Conservation (phyloP, 2,329 filamentous ascomycete genomes). For the Dryadomyces quercivorus region DNA sequence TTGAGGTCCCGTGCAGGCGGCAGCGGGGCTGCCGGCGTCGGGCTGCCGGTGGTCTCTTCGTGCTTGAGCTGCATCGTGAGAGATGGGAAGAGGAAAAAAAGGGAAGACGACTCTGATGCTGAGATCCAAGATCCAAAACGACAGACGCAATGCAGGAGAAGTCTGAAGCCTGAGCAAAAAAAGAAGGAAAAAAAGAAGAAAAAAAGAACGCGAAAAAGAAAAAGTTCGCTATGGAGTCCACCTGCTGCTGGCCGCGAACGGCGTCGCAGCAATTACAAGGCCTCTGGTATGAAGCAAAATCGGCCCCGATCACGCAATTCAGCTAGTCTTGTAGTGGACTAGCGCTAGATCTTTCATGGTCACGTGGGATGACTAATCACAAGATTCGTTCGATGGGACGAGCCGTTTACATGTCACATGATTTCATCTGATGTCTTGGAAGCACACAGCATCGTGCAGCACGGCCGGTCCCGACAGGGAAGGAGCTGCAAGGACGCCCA, state of each 20-base stretch:
- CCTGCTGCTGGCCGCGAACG: neutral
- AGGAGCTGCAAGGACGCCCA: too few relatives aligned
- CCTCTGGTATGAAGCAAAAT: neutral
- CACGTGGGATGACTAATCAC: constrained; percentile 5
- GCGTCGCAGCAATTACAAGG: too few relatives aligned
- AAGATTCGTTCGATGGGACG: too few relatives aligned
- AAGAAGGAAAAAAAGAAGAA: neutral
- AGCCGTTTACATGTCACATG: too few relatives aligned
- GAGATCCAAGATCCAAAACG: neutral
- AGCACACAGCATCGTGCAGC: too few relatives aligned
- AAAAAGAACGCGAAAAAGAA: neutral
- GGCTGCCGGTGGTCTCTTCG: constrained; percentile 13
- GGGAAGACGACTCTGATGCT: neutral
- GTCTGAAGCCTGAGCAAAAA: too few relatives aligned
- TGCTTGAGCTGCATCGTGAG: constrained; percentile 13
- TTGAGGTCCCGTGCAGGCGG: constrained; percentile 16
- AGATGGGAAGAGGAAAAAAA: neutral
- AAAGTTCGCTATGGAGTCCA: neutral
- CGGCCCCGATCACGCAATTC: constrained; percentile 14
- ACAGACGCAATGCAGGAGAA: too few relatives aligned
- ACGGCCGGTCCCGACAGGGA: too few relatives aligned
- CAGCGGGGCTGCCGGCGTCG: constrained; percentile 4
- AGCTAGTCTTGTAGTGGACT: constrained; percentile 4
- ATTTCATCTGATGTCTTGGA: too few relatives aligned
- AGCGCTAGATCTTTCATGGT: neutral